Evolutionary conservation across 805 yeast genomes (phyloP), one percentile per base, ranked within the genome.

Genomic region (Ogataea philodendri): DNA sequence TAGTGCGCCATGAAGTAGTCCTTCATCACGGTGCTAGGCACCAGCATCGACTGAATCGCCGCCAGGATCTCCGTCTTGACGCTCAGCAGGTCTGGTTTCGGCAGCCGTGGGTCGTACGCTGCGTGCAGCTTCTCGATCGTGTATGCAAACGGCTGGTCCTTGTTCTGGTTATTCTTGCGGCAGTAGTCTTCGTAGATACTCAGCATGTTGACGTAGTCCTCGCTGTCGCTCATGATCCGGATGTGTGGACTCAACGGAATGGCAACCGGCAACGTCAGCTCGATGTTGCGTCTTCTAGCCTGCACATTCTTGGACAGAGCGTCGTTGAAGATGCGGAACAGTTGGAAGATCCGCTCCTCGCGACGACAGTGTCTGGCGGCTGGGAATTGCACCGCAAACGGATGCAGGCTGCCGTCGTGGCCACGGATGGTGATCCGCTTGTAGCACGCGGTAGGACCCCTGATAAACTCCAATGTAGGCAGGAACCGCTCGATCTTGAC

Each of bases 351-450:
- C 35, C 96, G 74, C 55, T 93, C 99, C 57, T 93, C 99, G 35
- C 98, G 78, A 56, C 98, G 82, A 50, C 96, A 86, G 53, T 90
- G 96, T 49, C 99, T 79, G 9, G 96, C 96, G 10, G 97, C 95
- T 5, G 99, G 98, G 60, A 84, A 88, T 65, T 93, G 98, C 14
- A 93, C 94, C 1, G 96, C 94, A 69, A 93, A 94, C 30, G 90
- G 78, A 62, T 90, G 96, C 34, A 83, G 60, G 44, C 86, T 77
- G 45, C 97, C 97, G 59, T 93, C 97, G 50, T 86, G 86, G 9
- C 97, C 97, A 30, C 96, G 76, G 26, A 94, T 85, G 31, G 84
- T 82, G 39, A 93, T 69, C 24, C 97, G 74, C 55, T 90, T 84
- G 63, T 85, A 86, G 51, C 97, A 89, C 3, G 90, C 83, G 41